Evolutionary conservation across 2,329 filamentous ascomycete genomes (phyloP).

Genomic region (Colletotrichum liriopes): DNA sequence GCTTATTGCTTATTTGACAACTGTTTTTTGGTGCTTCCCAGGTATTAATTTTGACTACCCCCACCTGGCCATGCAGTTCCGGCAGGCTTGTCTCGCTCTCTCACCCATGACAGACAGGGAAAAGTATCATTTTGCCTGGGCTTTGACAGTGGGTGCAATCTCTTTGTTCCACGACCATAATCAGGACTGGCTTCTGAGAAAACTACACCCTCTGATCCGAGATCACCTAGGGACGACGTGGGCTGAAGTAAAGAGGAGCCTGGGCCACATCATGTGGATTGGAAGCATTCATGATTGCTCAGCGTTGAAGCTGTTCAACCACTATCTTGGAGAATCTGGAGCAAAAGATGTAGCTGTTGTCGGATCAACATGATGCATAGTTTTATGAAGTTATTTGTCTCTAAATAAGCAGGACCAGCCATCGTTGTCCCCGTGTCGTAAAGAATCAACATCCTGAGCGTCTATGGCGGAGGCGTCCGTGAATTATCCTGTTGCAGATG

Average conservation of each 20-base stretch:
- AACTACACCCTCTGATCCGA: neutral
- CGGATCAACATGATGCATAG: neutral
- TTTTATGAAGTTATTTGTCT: neutral
- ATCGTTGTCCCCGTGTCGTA: no score
- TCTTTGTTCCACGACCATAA: neutral
- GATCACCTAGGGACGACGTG: constrained; percentile 1
- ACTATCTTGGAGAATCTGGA: neutral
- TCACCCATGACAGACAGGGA: neutral
- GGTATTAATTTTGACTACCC: constrained; percentile 1
- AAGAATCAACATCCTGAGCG: no score
- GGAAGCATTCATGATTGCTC: neutral
- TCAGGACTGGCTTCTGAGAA: neutral
- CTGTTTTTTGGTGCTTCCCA: neutral
- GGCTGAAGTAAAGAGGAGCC: neutral
- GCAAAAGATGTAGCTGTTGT: neutral
- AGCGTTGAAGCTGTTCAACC: neutral
- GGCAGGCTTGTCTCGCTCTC: neutral
- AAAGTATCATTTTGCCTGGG: neutral
- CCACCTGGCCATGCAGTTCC: neutral
- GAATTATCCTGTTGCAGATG: no score
- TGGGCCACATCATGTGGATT: neutral
- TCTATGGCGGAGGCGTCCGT: no score
- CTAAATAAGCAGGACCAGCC: neutral
- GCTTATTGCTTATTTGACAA: neutral
- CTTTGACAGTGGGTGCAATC: neutral